Percentiles rank a stretch among this genome's conserved stretches.
phyloP scores from a whole-genome alignment of 164 flowering plant genomes.

The Nymphaea colorata region DNA sequence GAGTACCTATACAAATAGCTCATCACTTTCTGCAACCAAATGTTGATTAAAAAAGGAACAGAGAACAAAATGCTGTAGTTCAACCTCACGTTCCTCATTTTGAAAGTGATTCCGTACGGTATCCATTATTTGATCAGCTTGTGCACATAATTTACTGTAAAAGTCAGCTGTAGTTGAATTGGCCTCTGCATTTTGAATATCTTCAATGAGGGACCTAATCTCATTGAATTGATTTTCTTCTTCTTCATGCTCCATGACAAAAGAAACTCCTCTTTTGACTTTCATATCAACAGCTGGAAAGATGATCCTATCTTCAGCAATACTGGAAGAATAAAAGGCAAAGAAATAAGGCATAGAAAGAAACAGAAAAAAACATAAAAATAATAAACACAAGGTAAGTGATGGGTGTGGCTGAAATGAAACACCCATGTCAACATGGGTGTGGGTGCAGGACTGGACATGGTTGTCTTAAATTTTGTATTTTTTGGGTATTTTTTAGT shows the following conservation, averaged over 20 bases:
- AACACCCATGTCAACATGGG: too few species aligned
- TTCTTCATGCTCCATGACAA: constrained; percentile 83
- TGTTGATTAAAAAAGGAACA: background rate
- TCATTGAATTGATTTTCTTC: constrained; percentile 75
- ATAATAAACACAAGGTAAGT: too few species aligned
- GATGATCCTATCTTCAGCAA: constrained; percentile 92
- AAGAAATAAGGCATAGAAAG: background rate
- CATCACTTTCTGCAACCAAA: background rate
- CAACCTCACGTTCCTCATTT: constrained; percentile 78
- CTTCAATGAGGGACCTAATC: constrained; percentile 73
- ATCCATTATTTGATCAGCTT: constrained; percentile 79
- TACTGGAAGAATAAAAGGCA: constrained; percentile 32
- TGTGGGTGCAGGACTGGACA: too few species aligned
- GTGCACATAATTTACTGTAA: constrained; percentile 54
- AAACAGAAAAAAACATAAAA: background rate
- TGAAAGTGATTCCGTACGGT: constrained; percentile 68
- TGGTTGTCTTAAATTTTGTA: too few species aligned
- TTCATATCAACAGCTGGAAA: constrained; percentile 90
- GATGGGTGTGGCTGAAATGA: too few species aligned
- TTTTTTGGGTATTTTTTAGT: too few species aligned
- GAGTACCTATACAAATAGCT: constrained; percentile 45
- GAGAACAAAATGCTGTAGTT: background rate
- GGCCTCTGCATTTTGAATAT: constrained; percentile 64
- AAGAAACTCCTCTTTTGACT: constrained; percentile 29
- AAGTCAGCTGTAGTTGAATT: constrained; percentile 58